phyloP scores from a whole-genome alignment of 2,329 filamentous ascomycete genomes.

The Phyllosticta citribraziliensis region DNA sequence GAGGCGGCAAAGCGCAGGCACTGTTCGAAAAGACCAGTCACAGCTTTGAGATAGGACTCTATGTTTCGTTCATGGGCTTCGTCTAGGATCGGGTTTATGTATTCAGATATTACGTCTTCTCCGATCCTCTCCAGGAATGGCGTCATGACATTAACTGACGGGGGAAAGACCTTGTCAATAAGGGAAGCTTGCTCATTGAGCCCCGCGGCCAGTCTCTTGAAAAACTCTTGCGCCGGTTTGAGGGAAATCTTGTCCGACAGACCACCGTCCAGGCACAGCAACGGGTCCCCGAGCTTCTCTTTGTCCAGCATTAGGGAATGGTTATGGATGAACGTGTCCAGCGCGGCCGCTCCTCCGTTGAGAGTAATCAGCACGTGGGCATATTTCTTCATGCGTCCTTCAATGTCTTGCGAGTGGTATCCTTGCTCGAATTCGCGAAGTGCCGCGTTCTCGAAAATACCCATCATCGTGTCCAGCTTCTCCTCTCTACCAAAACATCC shows the following conservation, averaged over 20 bases:
- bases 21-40: slow-evolving; percentile 83
- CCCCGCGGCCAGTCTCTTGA: slow-evolving; percentile 61
- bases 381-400: slow-evolving; percentile 81
- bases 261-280: slow-evolving; percentile 68
- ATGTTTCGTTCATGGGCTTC: slow-evolving; percentile 70
- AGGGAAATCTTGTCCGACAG: slow-evolving; percentile 50
- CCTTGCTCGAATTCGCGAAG: slow-evolving; percentile 87
- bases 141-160: slow-evolving; percentile 60
- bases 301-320: slow-evolving; percentile 73
- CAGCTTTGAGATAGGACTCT: slow-evolving; percentile 70
- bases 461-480: slow-evolving; percentile 63
- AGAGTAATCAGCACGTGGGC: slow-evolving; percentile 74
- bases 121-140: slow-evolving; percentile 72
- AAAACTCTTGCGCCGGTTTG: slow-evolving; percentile 72
- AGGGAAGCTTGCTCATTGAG: slow-evolving; percentile 74
- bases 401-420: slow-evolving; percentile 78
- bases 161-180: slow-evolving; percentile 74
- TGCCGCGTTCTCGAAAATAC: slow-evolving; percentile 83
- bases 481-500: slow-evolving; percentile 64
- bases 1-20: slow-evolving; percentile 66
- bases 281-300: slow-evolving; percentile 60
- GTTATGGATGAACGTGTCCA: slow-evolving; percentile 82
- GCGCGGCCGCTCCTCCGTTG: slow-evolving; percentile 67
- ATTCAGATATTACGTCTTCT: slow-evolving; percentile 75
- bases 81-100: slow-evolving; percentile 75